phyloP scores from a whole-genome alignment of 2,329 filamentous ascomycete species.

The Paracorniculantispora psalliotae region DNA sequence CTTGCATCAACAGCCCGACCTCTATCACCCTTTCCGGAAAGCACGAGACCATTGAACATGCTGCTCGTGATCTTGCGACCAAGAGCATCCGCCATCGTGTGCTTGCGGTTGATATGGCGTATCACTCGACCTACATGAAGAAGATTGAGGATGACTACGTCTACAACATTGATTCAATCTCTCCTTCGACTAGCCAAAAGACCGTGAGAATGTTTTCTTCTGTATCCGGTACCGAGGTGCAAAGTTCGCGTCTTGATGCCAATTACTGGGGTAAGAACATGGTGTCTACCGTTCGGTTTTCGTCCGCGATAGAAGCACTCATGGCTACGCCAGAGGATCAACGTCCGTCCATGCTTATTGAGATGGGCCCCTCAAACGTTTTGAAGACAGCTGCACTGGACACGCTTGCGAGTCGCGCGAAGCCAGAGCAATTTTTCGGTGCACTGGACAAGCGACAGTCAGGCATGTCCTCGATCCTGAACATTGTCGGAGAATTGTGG shows the following conservation, averaged over 20 bases:
- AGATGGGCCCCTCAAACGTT: conserved; percentile 35
- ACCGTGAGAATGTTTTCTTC: conserved; percentile 37
- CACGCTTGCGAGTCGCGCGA: conserved; percentile 2
- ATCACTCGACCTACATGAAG: conserved; percentile 42
- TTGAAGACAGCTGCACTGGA: conserved; percentile 34
- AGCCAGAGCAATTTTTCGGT: conserved; percentile 21
- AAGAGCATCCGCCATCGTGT: conserved; percentile 30
- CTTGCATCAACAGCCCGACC: conserved; percentile 40
- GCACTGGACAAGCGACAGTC: conserved; percentile 24
- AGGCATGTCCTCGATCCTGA: conserved; percentile 24
- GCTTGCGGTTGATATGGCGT: conserved; percentile 35
- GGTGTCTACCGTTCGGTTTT: conserved; percentile 40
- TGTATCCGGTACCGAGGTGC: conserved; percentile 28
- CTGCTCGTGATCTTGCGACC: conserved; percentile 27
- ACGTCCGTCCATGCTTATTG: conserved; percentile 33
- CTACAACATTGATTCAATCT: conserved; percentile 22
- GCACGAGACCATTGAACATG: conserved; percentile 24
- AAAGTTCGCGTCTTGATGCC: conserved; percentile 24
- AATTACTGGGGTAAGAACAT: conserved; percentile 45
- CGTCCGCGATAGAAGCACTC: conserved; percentile 33
- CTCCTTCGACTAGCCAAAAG: not conserved
- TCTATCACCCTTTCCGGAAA: conserved; percentile 42
- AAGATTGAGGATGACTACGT: conserved; percentile 33
- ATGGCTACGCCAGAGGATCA: conserved; percentile 23
- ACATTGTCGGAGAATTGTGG: conserved; percentile 34